Conservation (phyloP, 2,329 filamentous ascomycete genomes). For the Ilyonectria mors-panacis region DNA sequence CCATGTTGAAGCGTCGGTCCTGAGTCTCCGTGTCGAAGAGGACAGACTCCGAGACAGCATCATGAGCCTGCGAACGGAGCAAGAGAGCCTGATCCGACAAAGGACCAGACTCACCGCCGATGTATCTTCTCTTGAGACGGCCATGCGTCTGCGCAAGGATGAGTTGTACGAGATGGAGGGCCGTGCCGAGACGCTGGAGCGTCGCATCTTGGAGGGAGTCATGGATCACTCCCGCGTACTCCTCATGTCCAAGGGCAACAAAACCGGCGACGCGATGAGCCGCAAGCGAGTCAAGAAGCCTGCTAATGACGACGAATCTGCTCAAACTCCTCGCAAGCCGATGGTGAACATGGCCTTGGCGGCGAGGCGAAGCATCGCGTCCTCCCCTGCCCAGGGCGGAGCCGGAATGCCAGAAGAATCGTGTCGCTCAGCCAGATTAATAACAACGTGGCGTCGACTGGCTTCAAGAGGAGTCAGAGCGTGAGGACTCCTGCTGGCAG, state of each 20-base stretch:
- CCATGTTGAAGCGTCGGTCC: slow-evolving; percentile 70
- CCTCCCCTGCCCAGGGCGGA: slow-evolving; percentile 62
- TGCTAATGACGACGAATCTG: slow-evolving; percentile 41
- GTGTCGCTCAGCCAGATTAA: slow-evolving; percentile 92
- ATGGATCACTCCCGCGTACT: slow-evolving; percentile 95
- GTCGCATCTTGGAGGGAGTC: slow-evolving; percentile 93
- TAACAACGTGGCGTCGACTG: slow-evolving; percentile 76
- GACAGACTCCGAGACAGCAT: slow-evolving; percentile 69
- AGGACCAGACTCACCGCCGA: slow-evolving; percentile 87
- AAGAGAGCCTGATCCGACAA: slow-evolving; percentile 82
- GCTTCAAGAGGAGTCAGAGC: slow-evolving; percentile 83
- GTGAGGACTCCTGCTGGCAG: slow-evolving; percentile 72
- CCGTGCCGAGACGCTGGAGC: slow-evolving; percentile 89
- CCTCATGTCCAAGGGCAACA: slow-evolving; percentile 79
- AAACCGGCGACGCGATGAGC: slow-evolving; percentile 69
- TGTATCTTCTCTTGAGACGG: slow-evolving; percentile 91
- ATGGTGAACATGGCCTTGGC: slow-evolving; percentile 69
- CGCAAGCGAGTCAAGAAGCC: slow-evolving; percentile 69
- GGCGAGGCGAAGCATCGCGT: slow-evolving; percentile 64
- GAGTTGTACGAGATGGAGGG: slow-evolving; percentile 93
- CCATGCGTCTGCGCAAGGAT: slow-evolving; percentile 88
- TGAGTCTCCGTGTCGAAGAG: slow-evolving; percentile 66
- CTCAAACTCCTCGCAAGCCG: slow-evolving; percentile 48
- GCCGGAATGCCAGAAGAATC: slow-evolving; percentile 80
- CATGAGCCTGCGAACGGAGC: slow-evolving; percentile 73